phyloP scores from a whole-genome alignment of 768 basidiomycete species.

The Lactifluus pinguis region DNA sequence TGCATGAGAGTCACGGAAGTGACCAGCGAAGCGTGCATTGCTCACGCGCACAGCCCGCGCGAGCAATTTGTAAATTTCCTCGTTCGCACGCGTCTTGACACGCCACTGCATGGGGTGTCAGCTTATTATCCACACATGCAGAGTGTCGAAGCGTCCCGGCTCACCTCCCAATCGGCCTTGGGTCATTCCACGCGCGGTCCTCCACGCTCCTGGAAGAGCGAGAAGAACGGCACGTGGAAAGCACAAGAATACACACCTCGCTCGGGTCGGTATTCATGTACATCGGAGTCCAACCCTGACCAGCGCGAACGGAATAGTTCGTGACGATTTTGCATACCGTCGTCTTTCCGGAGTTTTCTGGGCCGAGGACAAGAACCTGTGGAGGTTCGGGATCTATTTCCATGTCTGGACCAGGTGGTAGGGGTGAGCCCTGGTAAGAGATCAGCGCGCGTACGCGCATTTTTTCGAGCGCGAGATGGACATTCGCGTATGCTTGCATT shows the following conservation, averaged over 20 bases:
- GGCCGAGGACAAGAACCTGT: slow-evolving; percentile 81
- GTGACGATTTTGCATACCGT: slow-evolving; percentile 80
- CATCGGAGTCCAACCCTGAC: slow-evolving; percentile 70
- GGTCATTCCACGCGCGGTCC: slow-evolving; percentile 72
- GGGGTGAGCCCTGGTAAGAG: slow-evolving; percentile 48
- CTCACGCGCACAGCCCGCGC: slow-evolving; percentile 54
- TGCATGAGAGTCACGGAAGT: too few relatives aligned
- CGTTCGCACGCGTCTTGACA: slow-evolving; percentile 60
- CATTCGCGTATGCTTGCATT: slow-evolving; percentile 73
- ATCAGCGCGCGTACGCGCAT: slow-evolving; percentile 83
- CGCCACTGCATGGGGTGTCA: slow-evolving; percentile 42
- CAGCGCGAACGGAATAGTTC: slow-evolving; percentile 79
- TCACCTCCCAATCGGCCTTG: slow-evolving; percentile 88
- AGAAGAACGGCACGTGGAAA: slow-evolving; percentile 61
- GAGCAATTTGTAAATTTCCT: slow-evolving; percentile 78
- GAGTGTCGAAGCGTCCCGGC: slow-evolving; percentile 19
- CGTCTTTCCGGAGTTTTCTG: slow-evolving; percentile 89
- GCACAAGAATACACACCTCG: slow-evolving; percentile 43
- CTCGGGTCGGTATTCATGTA: slow-evolving; percentile 76
- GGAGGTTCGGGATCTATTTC: slow-evolving; percentile 50
- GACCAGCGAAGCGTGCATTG: slow-evolving; percentile 43
- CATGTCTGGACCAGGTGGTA: slow-evolving; percentile 34
- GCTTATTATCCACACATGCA: neutral
- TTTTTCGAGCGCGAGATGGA: slow-evolving; percentile 87
- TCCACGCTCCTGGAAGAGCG: slow-evolving; percentile 73